phyloP scores from a whole-genome alignment of 305 asterid genomes.

The Solanum hybrid region DNA sequence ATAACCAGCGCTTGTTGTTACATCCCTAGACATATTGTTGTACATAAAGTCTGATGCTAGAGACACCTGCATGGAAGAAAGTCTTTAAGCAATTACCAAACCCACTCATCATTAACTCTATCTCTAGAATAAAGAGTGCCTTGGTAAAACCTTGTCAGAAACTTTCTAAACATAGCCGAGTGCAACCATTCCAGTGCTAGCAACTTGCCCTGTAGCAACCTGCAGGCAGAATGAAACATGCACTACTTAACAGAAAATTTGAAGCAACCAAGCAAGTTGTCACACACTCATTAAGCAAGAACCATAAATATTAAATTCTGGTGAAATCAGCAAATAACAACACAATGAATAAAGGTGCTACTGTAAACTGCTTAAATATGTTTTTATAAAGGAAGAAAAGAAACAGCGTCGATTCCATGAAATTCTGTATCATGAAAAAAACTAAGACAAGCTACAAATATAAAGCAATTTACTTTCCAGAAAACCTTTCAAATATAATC shows the following conservation, averaged over 20 bases:
- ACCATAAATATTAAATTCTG: background rate
- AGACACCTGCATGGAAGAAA: constrained; percentile 53
- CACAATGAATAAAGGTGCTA: background rate
- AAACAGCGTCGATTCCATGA: background rate
- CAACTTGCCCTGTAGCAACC: constrained; percentile 96
- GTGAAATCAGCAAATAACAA: background rate
- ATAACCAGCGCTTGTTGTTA: constrained; percentile 83
- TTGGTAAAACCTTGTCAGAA: constrained; percentile 56
- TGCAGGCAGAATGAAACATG: constrained; percentile 13
- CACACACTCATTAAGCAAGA: background rate
- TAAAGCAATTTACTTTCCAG: background rate
- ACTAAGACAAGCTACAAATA: background rate
- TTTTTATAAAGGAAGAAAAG: background rate
- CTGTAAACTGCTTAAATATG: background rate
- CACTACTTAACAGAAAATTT: background rate
- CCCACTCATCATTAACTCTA: background rate
- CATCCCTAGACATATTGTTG: constrained; percentile 77
- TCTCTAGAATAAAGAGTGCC: background rate
- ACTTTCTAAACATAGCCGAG: constrained; percentile 88
- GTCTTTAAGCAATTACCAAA: background rate
- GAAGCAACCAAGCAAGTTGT: background rate
- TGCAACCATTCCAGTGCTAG: constrained; percentile 87
- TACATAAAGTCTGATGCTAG: constrained; percentile 88
- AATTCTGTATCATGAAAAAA: background rate
- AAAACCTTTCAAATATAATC: background rate